Evolutionary conservation across 2,329 filamentous ascomycete genomes (phyloP).

Genomic region (Colletotrichum sojae): DNA sequence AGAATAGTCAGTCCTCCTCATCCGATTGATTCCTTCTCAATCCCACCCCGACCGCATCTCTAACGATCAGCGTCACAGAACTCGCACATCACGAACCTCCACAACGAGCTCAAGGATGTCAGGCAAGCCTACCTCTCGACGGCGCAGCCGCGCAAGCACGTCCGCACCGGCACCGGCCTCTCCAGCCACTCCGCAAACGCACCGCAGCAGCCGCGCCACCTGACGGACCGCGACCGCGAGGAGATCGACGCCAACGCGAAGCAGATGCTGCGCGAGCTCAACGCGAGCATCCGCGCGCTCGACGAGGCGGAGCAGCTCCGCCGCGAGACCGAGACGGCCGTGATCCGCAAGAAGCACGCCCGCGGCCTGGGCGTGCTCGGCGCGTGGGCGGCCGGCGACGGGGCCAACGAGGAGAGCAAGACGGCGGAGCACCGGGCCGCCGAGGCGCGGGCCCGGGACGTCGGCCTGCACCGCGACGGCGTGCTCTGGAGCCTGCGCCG

Average conservation of each 20-base stretch:
- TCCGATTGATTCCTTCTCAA: neutral
- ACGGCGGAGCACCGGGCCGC: constrained; percentile 78
- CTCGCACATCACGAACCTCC: constrained; percentile 84
- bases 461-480: constrained; percentile 82
- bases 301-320: constrained; percentile 87
- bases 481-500: constrained; percentile 87
- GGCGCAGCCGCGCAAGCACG: constrained; percentile 73
- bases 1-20: constrained; percentile 77
- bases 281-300: constrained; percentile 83
- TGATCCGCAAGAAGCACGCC: constrained; percentile 80
- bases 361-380: constrained; percentile 75
- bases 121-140: constrained; percentile 93
- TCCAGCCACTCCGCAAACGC: neutral
- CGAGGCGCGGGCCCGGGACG: constrained; percentile 77
- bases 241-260: constrained; percentile 91
- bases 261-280: constrained; percentile 86
- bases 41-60: neutral
- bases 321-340: constrained; percentile 78
- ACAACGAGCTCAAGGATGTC: constrained; percentile 84
- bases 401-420: constrained; percentile 62
- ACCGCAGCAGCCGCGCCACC: constrained; percentile 61
- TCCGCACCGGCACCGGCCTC: constrained; percentile 53
- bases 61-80: constrained; percentile 69
- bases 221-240: constrained; percentile 87
- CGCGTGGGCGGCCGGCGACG: constrained; percentile 76